Percentiles rank a stretch among this genome's conserved stretches.
Evolutionary conservation across 345 rosid species (phyloP).

Genomic region (Acer yangbiense): DNA sequence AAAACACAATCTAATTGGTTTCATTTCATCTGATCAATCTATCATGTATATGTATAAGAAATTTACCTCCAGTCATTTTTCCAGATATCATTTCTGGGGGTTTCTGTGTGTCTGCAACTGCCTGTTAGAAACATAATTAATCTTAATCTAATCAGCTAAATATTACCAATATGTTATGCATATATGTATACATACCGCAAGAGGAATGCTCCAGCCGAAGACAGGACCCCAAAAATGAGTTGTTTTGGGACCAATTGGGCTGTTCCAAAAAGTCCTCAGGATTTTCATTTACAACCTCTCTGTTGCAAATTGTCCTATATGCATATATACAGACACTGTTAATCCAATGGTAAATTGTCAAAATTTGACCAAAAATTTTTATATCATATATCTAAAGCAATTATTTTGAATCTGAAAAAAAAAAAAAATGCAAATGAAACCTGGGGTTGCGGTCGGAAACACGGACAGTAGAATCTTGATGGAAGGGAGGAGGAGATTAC

Average conservation of each 20-base stretch:
- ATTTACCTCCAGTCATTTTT: constrained; percentile 37
- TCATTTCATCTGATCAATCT: not conserved
- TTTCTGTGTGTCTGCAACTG: constrained; percentile 33
- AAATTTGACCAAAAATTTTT: too few species aligned
- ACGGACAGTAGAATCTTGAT: too few species aligned
- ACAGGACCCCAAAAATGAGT: constrained; percentile 65
- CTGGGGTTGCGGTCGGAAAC: too few species aligned
- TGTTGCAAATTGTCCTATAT: too few species aligned
- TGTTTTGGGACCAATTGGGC: constrained; percentile 57
- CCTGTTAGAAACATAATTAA: constrained; percentile 12
- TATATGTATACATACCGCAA: constrained; percentile 35
- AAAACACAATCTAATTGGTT: not conserved
- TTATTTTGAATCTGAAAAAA: too few species aligned
- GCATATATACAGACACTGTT: too few species aligned
- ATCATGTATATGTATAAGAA: not conserved
- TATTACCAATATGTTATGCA: not conserved
- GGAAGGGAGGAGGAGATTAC: too few species aligned
- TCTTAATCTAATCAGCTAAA: not conserved
- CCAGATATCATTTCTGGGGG: constrained; percentile 43
- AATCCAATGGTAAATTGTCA: too few species aligned
- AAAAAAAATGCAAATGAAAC: too few species aligned
- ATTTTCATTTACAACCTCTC: constrained; percentile 15
- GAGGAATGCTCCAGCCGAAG: constrained; percentile 43
- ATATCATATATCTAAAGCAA: too few species aligned
- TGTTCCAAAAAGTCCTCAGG: constrained; percentile 36